These are phyloP conservation scores for Trichoderma reesei DNA, from an alignment of 495 filamentous ascomycete genomes.

Conservation along the genomic window DNA sequence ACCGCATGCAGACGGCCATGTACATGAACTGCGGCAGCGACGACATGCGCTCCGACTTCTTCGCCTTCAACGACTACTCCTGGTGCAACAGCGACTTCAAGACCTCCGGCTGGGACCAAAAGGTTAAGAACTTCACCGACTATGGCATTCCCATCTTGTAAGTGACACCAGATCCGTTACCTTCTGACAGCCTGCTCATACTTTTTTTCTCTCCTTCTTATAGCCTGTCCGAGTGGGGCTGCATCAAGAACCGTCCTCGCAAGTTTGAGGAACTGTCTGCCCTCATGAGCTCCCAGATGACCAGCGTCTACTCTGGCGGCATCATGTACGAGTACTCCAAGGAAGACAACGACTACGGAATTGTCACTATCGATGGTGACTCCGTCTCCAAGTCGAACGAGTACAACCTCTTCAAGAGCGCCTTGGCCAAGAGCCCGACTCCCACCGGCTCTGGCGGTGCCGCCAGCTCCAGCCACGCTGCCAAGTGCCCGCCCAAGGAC, in stretches of 20 bases:
- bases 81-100: slow-evolving; percentile 84
- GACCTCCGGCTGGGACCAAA: slow-evolving; percentile 76
- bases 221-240: slow-evolving; percentile 84
- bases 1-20: slow-evolving; percentile 77
- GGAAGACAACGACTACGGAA: slow-evolving; percentile 66
- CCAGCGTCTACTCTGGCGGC: slow-evolving; percentile 84
- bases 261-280: slow-evolving; percentile 70
- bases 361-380: slow-evolving; percentile 56
- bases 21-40: slow-evolving; percentile 94
- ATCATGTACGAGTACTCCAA: slow-evolving; percentile 92
- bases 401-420: slow-evolving; percentile 58
- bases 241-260: slow-evolving; percentile 60
- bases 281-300: slow-evolving; percentile 81
- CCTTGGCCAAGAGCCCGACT: slow-evolving; percentile 50
- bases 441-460: slow-evolving; percentile 71
- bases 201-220: no score
- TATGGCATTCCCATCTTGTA: slow-evolving; percentile 85
- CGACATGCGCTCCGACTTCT: slow-evolving; percentile 84
- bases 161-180: background rate
- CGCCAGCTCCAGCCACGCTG: slow-evolving; percentile 54
- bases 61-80: slow-evolving; percentile 97
- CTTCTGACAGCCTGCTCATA: background rate
- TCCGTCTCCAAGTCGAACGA: slow-evolving; percentile 39
- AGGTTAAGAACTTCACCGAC: slow-evolving; percentile 82
- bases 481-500: slow-evolving; percentile 58